These are phyloP conservation scores for Neolentinus lepideus DNA, from an alignment of 1,284 basidiomycete genomes.

Conservation along the genomic window DNA sequence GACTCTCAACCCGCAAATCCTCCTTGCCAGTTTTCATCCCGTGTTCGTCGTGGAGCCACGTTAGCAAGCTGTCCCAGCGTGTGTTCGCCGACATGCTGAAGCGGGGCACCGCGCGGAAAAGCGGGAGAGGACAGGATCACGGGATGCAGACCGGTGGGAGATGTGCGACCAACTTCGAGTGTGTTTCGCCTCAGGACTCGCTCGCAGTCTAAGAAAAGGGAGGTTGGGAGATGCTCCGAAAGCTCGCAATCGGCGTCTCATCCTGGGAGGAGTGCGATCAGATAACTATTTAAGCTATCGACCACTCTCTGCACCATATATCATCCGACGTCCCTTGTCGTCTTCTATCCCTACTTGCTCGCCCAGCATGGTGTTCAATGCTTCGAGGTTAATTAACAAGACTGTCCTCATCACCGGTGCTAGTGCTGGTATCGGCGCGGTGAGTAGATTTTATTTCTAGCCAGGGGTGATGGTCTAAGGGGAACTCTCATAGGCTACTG, in stretches of 20 bases:
- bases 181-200: background rate
- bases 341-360: background rate
- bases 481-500: conserved; percentile 47
- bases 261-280: background rate
- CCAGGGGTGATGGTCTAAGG: background rate
- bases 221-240: background rate
- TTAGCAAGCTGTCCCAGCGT: conserved; percentile 45
- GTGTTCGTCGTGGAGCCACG: conserved; percentile 44
- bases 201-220: background rate
- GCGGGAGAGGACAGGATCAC: background rate
- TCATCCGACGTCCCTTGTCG: background rate
- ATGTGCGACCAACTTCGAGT: background rate
- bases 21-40: conserved; percentile 37
- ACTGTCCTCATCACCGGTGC: conserved; percentile 86
- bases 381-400: conserved; percentile 72
- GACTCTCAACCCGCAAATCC: conserved; percentile 38
- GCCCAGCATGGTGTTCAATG: conserved; percentile 49
- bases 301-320: background rate
- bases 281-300: conserved; percentile 3
- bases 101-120: conserved; percentile 1
- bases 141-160: background rate
- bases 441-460: conserved; percentile 24
- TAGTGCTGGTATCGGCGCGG: conserved; percentile 77
- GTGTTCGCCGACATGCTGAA: conserved; percentile 11
- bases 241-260: background rate